phyloP scores from a whole-genome alignment of 2,329 filamentous ascomycete genomes.

The Pseudogymnoascus pannorum region DNA sequence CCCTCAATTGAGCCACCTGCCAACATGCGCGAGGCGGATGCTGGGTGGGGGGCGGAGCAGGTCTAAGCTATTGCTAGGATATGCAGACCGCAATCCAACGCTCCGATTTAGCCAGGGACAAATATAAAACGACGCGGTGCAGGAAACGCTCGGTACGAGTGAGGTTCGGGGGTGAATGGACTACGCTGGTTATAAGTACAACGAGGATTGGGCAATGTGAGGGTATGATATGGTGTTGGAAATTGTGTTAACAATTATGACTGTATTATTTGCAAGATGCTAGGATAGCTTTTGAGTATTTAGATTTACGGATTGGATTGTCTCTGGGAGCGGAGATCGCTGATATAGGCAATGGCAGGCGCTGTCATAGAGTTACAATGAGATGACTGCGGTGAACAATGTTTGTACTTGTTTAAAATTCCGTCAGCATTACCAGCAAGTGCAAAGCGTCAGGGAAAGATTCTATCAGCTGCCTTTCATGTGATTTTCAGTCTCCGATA shows the following conservation, averaged over 20 bases:
- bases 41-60: slow-evolving; percentile 29
- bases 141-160: neutral
- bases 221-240: neutral
- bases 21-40: slow-evolving; percentile 42
- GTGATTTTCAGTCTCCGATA: too few species aligned
- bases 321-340: slow-evolving; percentile 4
- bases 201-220: neutral
- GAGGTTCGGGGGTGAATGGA: neutral
- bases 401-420: too few species aligned
- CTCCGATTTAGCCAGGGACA: neutral
- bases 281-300: slow-evolving; percentile 4
- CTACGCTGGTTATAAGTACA: neutral
- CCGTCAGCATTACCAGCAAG: too few species aligned
- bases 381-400: neutral
- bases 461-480: too few species aligned
- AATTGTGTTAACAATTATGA: slow-evolving; percentile 2
- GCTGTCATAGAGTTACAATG: neutral
- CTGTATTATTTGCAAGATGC: neutral
- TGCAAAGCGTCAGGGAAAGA: too few species aligned
- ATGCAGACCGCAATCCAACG: neutral
- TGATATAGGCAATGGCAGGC: neutral
- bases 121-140: neutral
- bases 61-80: slow-evolving; percentile 18
- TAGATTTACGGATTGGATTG: neutral
- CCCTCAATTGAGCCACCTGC: slow-evolving; percentile 62